These are phyloP conservation scores for Saxophila tyrrhenica DNA, from an alignment of 495 filamentous ascomycete genomes.

Conservation along the genomic window DNA sequence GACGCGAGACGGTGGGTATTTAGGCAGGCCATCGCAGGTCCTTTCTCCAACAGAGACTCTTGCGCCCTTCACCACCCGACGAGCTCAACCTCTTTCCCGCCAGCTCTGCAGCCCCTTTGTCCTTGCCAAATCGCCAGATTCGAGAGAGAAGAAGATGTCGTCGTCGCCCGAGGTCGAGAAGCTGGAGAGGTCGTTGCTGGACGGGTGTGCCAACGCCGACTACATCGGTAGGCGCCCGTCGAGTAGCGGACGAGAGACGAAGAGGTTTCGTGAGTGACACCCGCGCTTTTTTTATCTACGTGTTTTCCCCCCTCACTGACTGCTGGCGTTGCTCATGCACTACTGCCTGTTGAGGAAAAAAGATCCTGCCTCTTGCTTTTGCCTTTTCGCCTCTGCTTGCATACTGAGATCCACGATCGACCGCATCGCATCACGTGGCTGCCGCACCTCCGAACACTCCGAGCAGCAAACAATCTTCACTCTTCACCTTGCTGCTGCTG, in stretches of 20 bases:
- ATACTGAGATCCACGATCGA: neutral
- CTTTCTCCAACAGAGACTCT: neutral
- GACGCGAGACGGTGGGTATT: neutral
- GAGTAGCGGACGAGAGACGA: slow-evolving; percentile 24
- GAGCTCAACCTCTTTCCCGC: neutral
- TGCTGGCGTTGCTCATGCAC: neutral
- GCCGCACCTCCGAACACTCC: no score
- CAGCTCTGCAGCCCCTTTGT: neutral
- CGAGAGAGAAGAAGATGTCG: slow-evolving; percentile 1
- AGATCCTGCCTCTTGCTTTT: neutral
- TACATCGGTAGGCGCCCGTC: slow-evolving; percentile 15
- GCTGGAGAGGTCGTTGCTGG: slow-evolving; percentile 11
- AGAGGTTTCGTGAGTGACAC: slow-evolving; percentile 26
- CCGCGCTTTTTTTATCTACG: neutral
- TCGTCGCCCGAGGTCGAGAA: slow-evolving; percentile 8
- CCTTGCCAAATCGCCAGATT: neutral
- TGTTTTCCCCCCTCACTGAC: neutral
- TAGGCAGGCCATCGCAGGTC: neutral
- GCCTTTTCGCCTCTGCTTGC: neutral
- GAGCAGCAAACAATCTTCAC: neutral
- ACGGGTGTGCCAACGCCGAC: slow-evolving; percentile 4
- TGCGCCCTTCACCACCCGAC: neutral
- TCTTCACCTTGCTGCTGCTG: slow-evolving; percentile 5
- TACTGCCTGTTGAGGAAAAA: neutral
- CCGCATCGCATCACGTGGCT: no score